These are phyloP conservation scores for Vaccinium myrtillus DNA, from an alignment of 148 eudicot species.

Conservation along the genomic window DNA sequence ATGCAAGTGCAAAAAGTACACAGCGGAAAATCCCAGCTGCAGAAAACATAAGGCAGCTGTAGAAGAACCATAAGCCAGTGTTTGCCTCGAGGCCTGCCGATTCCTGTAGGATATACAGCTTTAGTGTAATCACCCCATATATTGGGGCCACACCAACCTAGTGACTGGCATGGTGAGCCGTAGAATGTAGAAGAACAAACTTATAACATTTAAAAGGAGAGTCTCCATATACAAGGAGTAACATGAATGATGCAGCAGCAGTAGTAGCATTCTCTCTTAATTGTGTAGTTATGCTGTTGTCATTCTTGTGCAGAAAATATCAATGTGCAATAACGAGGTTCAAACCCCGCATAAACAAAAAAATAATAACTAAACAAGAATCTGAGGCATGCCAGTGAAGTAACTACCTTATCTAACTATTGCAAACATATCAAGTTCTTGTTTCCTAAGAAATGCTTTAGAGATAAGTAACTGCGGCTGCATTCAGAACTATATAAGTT, in stretches of 20 bases:
- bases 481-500: not conserved
- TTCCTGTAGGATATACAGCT: not conserved
- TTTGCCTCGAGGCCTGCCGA: too few species aligned
- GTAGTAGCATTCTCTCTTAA: not conserved
- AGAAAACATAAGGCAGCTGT: not conserved
- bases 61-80: too few species aligned
- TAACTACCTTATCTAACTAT: not conserved
- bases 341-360: not conserved
- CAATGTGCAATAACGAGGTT: not conserved
- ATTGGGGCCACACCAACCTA: not conserved
- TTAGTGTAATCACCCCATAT: not conserved
- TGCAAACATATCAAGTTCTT: not conserved
- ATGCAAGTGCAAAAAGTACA: not conserved
- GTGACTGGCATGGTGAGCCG: not conserved
- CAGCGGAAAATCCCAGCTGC: not conserved
- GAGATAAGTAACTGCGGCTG: not conserved
- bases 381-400: not conserved
- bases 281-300: not conserved
- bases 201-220: not conserved
- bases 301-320: not conserved
- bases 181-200: not conserved
- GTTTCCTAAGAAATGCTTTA: not conserved
- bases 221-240: not conserved
- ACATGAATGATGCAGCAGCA: not conserved
- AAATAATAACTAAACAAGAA: not conserved